Evolutionary conservation across 2,329 filamentous ascomycete genomes (phyloP).

Genomic region (Diaporthe citriasiana): DNA sequence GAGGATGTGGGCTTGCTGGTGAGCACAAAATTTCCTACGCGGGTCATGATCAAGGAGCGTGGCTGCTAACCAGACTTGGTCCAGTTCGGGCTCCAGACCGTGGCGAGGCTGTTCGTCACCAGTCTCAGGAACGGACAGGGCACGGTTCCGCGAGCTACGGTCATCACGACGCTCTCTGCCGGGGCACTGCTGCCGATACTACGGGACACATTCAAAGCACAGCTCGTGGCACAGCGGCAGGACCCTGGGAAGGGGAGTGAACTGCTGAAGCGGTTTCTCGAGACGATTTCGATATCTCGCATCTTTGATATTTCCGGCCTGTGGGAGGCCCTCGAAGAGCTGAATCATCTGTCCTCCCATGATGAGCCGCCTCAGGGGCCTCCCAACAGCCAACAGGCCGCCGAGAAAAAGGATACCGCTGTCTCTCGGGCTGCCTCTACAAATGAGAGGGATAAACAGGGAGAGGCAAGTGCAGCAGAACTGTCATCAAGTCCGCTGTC

Average conservation of each 20-base stretch:
- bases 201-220: conserved; percentile 56
- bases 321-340: conserved; percentile 68
- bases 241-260: conserved; percentile 42
- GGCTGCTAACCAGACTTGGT: conserved; percentile 37
- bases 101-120: conserved; percentile 56
- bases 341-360: conserved; percentile 50
- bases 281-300: conserved; percentile 66
- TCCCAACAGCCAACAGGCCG: conserved; percentile 2
- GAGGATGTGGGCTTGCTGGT: conserved; percentile 64
- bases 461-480: background rate
- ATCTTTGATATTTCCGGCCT: conserved; percentile 73
- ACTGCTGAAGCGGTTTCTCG: conserved; percentile 57
- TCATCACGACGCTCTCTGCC: conserved; percentile 64
- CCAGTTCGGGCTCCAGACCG: conserved; percentile 62
- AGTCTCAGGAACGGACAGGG: conserved; percentile 36
- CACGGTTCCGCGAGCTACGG: conserved; percentile 51
- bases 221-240: conserved; percentile 47
- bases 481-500: conserved; percentile 32
- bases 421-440: too few relatives aligned
- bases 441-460: background rate
- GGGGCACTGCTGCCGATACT: conserved; percentile 58
- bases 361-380: conserved; percentile 1
- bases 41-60: background rate
- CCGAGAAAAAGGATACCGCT: background rate
- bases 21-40: conserved; percentile 45